Evolutionary conservation across 176 grass and related monocot genomes (phyloP), one percentile per base, ranked within the genome.

Genomic region (Bothriochloa decipiens): DNA sequence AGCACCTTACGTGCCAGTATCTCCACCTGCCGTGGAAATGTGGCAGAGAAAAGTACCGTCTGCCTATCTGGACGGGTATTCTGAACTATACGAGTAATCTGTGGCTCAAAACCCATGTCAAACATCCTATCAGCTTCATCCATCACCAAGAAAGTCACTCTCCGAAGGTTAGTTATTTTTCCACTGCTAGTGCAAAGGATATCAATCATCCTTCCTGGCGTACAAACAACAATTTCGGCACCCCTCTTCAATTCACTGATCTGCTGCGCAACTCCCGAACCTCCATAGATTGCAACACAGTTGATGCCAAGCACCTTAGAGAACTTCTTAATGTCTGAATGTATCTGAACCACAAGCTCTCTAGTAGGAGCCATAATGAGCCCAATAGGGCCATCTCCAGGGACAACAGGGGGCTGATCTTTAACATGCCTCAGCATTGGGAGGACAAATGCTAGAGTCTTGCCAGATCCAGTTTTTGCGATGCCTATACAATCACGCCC

Each of bases 91-190:
- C 93, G 82, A 69, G 91, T 90, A 75, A 98, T 98, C 84, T 95
- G 96, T 70, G 96, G 96, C 58, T 98, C 96, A 73, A 98, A 98
- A 78, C 96, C 96, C 93, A 95, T 98, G 75, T 95, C 96, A 84
- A 95, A 98, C 96, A 98, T 98, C 78, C 96, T 89, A 90, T 98
- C 96, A 41, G 96, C 96, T 82, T 98, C 96, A 66, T 98, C 96
- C 91, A 98, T 93, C 11, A 98, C 96, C 68, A 98, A 92, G 61
- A 93, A 98, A 6, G 96, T 94, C 20, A 98, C 91, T 75, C 93
- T 94, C 12, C 96, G 84, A 73, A 98, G 90, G 80, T 98, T 95
- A 74, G 91, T 98, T 32, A 98, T 98, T 87, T 98, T 98, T 35
- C 96, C 96, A 40, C 85, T 87, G 80, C 96, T 94, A 11, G 93